These are phyloP conservation scores for Pythium guiyangense DNA, from an alignment of 352 stramenopile species.

Conservation along the genomic window DNA sequence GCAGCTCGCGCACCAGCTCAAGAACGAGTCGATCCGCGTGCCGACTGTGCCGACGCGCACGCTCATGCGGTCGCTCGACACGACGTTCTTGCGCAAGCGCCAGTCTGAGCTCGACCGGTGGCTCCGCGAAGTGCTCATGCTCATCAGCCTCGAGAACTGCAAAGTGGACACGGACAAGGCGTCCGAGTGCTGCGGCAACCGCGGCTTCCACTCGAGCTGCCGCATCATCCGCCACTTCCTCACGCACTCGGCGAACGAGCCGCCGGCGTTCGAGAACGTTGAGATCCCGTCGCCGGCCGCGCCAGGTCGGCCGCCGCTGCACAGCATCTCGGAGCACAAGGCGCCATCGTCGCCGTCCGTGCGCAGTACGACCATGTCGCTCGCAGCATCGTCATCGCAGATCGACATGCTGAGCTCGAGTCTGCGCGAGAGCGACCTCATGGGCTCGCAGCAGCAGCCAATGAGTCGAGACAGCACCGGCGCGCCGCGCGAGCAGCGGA, in stretches of 20 bases:
- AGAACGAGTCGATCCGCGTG: constrained; percentile 71
- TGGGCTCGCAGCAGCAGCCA: constrained; percentile 20
- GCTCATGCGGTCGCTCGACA: constrained; percentile 78
- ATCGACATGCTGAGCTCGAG: constrained; percentile 47
- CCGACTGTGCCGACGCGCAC: constrained; percentile 74
- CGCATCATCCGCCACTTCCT: constrained; percentile 70
- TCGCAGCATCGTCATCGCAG: constrained; percentile 15
- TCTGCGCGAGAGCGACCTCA: constrained; percentile 34
- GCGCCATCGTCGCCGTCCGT: constrained; percentile 16
- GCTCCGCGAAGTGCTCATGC: constrained; percentile 79
- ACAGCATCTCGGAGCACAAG: constrained; percentile 55
- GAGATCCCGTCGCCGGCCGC: constrained; percentile 17
- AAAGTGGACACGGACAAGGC: constrained; percentile 61
- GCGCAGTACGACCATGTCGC: constrained; percentile 10
- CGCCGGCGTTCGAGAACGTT: constrained; percentile 57
- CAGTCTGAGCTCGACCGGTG: constrained; percentile 82
- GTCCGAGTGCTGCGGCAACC: constrained; percentile 60
- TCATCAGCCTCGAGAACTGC: constrained; percentile 77
- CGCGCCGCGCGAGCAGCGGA: constrained; percentile 30
- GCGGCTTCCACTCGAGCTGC: constrained; percentile 60
- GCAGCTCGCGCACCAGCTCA: constrained; percentile 76
- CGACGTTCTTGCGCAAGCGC: constrained; percentile 77
- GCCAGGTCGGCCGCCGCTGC: constrained; percentile 18
- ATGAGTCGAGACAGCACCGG: constrained; percentile 8
- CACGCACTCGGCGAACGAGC: constrained; percentile 71